Conservation (phyloP, 2,329 filamentous ascomycete species). For the Coniochaeta hoffmannii region DNA sequence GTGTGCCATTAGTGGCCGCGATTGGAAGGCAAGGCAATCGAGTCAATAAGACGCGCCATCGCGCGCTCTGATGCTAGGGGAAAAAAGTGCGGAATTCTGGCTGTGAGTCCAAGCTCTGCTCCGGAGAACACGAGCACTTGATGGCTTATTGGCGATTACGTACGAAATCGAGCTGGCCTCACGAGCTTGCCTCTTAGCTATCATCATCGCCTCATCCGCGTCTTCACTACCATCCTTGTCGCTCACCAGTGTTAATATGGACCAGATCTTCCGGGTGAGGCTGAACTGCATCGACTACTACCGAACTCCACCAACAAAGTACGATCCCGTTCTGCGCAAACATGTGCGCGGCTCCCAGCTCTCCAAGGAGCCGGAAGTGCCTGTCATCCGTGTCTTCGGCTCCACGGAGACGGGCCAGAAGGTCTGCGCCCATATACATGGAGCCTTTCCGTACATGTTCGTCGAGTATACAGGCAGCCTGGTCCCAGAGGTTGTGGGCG, state of each 20-base stretch:
- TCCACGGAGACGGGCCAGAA: conserved; percentile 92
- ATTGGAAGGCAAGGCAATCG: neutral
- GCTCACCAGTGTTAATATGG: neutral
- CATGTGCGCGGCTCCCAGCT: conserved; percentile 51
- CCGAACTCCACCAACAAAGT: conserved; percentile 67
- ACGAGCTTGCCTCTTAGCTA: neutral
- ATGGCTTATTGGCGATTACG: neutral
- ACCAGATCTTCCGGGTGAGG: conserved; percentile 77
- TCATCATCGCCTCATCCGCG: neutral
- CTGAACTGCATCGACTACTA: conserved; percentile 97
- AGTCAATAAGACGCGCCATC: neutral
- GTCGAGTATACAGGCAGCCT: conserved; percentile 73
- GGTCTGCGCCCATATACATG: conserved; percentile 92
- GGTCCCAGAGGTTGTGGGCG: conserved; percentile 57
- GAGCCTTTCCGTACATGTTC: conserved; percentile 93
- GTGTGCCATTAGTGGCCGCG: neutral
- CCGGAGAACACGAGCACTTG: neutral
- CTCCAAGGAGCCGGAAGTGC: conserved; percentile 63
- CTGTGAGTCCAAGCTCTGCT: neutral
- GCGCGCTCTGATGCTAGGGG: neutral
- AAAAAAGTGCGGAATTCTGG: neutral
- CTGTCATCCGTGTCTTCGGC: conserved; percentile 85
- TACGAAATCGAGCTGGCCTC: neutral
- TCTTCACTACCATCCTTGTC: conserved; percentile 18
- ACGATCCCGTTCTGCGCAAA: conserved; percentile 72